Conservation (phyloP, 1,139 yeast genomes). For the Oligophagozyma castellii region DNA sequence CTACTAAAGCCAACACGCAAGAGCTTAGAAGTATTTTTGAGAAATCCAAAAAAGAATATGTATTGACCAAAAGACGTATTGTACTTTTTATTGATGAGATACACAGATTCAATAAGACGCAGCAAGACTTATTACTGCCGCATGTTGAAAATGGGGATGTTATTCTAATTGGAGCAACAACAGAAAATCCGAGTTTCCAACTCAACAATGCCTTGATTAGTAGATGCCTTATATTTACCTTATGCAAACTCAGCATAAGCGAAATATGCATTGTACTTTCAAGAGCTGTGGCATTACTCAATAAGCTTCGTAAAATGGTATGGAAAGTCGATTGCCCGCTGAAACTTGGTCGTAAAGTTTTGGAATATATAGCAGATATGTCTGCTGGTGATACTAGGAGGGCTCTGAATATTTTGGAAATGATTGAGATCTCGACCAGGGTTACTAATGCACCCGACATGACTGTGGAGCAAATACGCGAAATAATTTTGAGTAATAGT, state of each 20-base stretch:
- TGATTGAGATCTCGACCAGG: constrained; percentile 29
- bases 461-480: constrained; percentile 7
- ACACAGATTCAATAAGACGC: constrained; percentile 79
- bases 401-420: constrained; percentile 64
- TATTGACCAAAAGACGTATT: constrained; percentile 54
- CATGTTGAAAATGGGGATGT: constrained; percentile 57
- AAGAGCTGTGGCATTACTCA: constrained; percentile 49
- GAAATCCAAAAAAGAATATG: constrained; percentile 55
- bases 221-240: constrained; percentile 73
- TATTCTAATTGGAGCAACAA: constrained; percentile 82
- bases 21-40: constrained; percentile 63
- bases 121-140: constrained; percentile 74
- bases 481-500: constrained; percentile 20
- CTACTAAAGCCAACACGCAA: constrained; percentile 60
- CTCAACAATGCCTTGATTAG: constrained; percentile 79
- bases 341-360: constrained; percentile 40
- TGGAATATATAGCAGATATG: constrained; percentile 59
- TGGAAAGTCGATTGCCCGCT: constrained; percentile 27
- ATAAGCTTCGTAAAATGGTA: constrained; percentile 38
- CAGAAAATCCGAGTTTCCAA: constrained; percentile 92
- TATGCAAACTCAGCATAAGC: constrained; percentile 44
- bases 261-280: constrained; percentile 48
- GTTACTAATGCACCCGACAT: constrained; percentile 5
- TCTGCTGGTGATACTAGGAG: constrained; percentile 85
- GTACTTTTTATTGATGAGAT: constrained; percentile 85